Base-by-base conservation (phyloP, 768 basidiomycete species). In the Podaxis mareebaensis region DNA sequence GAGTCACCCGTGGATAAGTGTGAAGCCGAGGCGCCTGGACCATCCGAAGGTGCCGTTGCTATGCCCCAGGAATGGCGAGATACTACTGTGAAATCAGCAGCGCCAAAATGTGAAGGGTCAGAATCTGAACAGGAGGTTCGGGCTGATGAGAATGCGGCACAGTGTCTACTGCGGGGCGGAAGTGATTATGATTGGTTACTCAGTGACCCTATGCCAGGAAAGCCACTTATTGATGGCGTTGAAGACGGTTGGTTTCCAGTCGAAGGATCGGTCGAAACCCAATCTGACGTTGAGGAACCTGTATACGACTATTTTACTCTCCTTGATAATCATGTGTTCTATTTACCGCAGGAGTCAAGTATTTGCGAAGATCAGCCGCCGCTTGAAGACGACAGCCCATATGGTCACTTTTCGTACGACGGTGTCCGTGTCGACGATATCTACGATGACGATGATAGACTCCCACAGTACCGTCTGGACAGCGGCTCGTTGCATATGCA, bases 161-260 rank as follows among this genome's bases (percentile, higher is more conserved):
- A 28, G 4, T 48, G 30, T 26, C 28, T 11, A n/a, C 40, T 26
- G 22, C 24, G n/a, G 15, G 17, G 33, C 11, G 12, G n/a, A 49
- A 24, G 10, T 15, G 20, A 40, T 49, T 61, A 24, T 13, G 60
- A 61, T 39, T 61, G 60, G 60, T 26, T 61, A 3, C 60, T 61
- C 24, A 61, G 51, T 30, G 60, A 61, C 12, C 60, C 60, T 26
- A 33, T 61, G 7, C 22, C 48, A 12, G 5, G 13, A 12, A 15
- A 13, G 11, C 26, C 28, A 3, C 13, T 3, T 17, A 17, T 15
- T 15, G 22, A 26, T 24, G 8, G 15, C 28, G 17, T 7, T 15
- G 40, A 44, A 4, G 22, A 46, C n/a, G 56, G 17, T 12, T 57
- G 56, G 56, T 22, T 40, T 40, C 17, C 24, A 11, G 20, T 15